phyloP scores from a whole-genome alignment of 305 asterid species.

The Solanum hybrid region DNA sequence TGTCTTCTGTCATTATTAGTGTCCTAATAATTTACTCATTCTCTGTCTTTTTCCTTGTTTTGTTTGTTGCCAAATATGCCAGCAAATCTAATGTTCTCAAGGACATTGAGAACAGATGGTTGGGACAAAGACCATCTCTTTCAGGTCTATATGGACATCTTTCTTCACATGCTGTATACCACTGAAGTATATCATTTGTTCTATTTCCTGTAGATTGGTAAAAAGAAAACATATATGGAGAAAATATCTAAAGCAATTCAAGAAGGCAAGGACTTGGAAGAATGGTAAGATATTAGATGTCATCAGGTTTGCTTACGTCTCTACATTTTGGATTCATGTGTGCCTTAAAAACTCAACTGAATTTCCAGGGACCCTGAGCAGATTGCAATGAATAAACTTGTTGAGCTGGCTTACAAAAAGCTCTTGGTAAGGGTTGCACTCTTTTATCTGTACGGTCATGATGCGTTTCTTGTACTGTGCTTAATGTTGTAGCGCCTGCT shows the following conservation, averaged over 20 bases:
- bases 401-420: slow-evolving; percentile 78
- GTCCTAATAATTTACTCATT: neutral
- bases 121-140: neutral
- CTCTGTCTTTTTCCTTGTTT: neutral
- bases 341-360: slow-evolving; percentile 5
- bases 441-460: neutral
- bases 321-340: neutral
- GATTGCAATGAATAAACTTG: slow-evolving; percentile 79
- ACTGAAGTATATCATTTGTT: slow-evolving; percentile 8
- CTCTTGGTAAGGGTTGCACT: slow-evolving; percentile 59
- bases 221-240: slow-evolving; percentile 53
- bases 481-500: neutral
- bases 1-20: neutral
- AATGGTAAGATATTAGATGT: slow-evolving; percentile 36
- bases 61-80: neutral
- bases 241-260: slow-evolving; percentile 45
- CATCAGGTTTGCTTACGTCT: neutral
- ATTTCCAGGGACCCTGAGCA: slow-evolving; percentile 72
- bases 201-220: slow-evolving; percentile 39
- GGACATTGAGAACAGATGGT: neutral
- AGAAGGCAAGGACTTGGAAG: slow-evolving; percentile 36
- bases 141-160: neutral
- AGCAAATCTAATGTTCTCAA: neutral
- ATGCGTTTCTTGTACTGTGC: neutral
- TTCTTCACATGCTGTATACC: neutral